Base-by-base conservation (phyloP, 1,284 basidiomycete genomes). In the Fomitopsis palustris region DNA sequence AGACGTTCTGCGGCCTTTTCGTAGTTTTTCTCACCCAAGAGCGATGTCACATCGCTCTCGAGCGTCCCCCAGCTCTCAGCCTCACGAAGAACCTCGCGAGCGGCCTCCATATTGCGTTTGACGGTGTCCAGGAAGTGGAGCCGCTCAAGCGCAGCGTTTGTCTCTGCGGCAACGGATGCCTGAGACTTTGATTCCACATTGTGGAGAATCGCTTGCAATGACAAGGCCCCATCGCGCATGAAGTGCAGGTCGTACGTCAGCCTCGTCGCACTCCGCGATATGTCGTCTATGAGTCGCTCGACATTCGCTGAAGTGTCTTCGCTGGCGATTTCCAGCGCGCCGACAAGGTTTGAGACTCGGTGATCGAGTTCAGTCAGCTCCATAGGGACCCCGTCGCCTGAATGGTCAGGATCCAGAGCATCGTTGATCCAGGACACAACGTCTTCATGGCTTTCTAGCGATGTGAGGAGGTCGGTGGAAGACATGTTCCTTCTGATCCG, bases 11-110 rank as follows among this genome's bases (percentile, higher is more conserved):
- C 95, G 0, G 96, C 96, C 69, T 93, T 94, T 49, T 83, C 84
- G 67, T 91, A 94, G 63, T 81, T 85, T 65, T 85, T 83, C 63
- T 92, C 90, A n/a, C 82, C 76, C 39, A 98, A 81, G 19, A 95
- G 82, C 0, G 87, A 81, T 0, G 90, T 90, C 47, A 97, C 90
- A 74, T 98, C 96, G 52, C 90, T 81, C 72, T 98, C 96, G 41
- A 98, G 81, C 0, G 92, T 92, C 54, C 90, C 92, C 96, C 96
- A 98, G 62, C 89, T 92, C 77, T 97, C 92, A 23, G 95, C 95
- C 70, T 97, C 95, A 35, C 87, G 83, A 21, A 97, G 74, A 16
- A 96, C 92, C 61, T 92, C 92, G 31, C 93, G 81, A 1, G 93
- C 84, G 1, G 86, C 86, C 67, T 93, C 90, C 92, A 98, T 95